A percentile compares a stretch with the other conserved stretches of the same genome.
phyloP scores from a whole-genome alignment of 2,329 filamentous ascomycete genomes.

The Lojkania enalia region DNA sequence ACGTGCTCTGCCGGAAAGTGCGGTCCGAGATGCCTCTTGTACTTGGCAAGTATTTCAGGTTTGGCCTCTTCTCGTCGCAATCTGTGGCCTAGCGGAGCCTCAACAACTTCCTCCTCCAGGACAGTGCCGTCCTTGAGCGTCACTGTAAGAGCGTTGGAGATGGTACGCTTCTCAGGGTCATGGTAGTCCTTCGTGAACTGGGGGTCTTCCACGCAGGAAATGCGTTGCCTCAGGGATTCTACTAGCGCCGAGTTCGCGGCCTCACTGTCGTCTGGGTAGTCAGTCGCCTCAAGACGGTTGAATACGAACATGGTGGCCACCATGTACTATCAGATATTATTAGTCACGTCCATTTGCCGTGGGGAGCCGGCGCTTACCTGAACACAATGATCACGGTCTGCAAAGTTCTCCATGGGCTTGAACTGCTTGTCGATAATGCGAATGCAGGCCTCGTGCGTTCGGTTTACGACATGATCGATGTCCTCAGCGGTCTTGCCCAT shows the following conservation, averaged over 20 bases:
- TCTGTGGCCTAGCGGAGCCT: conserved; percentile 92
- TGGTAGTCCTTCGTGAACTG: conserved; percentile 97
- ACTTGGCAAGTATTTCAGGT: conserved; percentile 95
- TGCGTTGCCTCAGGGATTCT: conserved; percentile 88
- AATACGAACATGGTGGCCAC: conserved; percentile 93
- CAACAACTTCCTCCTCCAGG: conserved; percentile 86
- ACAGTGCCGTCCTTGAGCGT: conserved; percentile 92
- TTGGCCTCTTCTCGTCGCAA: conserved; percentile 94
- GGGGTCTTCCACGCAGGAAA: conserved; percentile 94
- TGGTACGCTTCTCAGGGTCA: conserved; percentile 87
- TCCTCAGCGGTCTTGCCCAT: conserved; percentile 90
- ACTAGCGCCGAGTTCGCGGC: conserved; percentile 87
- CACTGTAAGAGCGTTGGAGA: conserved; percentile 95
- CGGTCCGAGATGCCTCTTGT: conserved; percentile 84
- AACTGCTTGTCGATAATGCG: conserved; percentile 99
- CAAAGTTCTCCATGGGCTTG: conserved; percentile 99
- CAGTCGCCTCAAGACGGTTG: conserved; percentile 87
- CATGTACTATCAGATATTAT: conserved; percentile 70
- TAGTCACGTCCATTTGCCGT: conserved; percentile 15
- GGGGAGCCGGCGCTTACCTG: conserved; percentile 57
- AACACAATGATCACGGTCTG: conserved; percentile 98
- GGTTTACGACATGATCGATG: conserved; percentile 86
- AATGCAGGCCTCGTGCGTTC: conserved; percentile 97
- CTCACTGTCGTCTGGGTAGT: conserved; percentile 92
- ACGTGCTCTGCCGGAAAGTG: conserved; percentile 80